A percentile compares a stretch with the other conserved stretches of the same genome.
Evolutionary conservation across 257 asterid species (phyloP).

Genomic region (Henckelia pumila): DNA sequence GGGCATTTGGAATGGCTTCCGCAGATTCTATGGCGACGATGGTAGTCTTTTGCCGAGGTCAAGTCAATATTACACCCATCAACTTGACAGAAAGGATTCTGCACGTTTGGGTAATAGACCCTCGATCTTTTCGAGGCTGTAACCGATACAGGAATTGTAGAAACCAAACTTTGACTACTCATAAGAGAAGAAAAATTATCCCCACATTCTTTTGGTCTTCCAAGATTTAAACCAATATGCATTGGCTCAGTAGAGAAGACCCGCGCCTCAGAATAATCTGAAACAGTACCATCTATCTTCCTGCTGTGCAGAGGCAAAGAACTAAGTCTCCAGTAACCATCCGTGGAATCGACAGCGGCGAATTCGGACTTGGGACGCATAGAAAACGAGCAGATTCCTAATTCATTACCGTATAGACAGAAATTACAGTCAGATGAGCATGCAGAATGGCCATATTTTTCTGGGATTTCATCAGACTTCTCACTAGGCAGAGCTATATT

Average conservation of each 20-base stretch:
- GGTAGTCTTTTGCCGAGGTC: constrained; percentile 58
- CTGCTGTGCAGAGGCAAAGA: constrained; percentile 8
- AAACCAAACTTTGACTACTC: neutral
- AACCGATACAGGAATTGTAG: constrained; percentile 23
- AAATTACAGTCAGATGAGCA: constrained; percentile 22
- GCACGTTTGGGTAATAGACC: constrained; percentile 38
- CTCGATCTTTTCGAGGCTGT: constrained; percentile 36
- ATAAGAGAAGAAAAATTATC: neutral
- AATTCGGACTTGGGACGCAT: neutral
- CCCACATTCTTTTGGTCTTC: constrained; percentile 27
- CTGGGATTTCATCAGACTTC: constrained; percentile 19
- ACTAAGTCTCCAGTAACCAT: neutral
- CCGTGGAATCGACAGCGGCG: neutral
- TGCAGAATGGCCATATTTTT: constrained; percentile 11
- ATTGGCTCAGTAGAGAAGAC: constrained; percentile 26
- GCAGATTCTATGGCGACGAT: constrained; percentile 64
- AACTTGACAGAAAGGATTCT: constrained; percentile 67
- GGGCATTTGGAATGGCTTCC: constrained; percentile 70
- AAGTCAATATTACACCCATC: constrained; percentile 75
- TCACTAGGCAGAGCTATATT: constrained; percentile 25
- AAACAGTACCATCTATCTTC: constrained; percentile 15
- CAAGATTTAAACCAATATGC: constrained; percentile 35
- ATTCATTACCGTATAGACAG: neutral
- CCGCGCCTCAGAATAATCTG: constrained; percentile 9
- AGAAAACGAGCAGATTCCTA: constrained; percentile 12